Evolutionary conservation across 495 filamentous ascomycete species (phyloP).

Genomic region (Annulohypoxylon moriforme): DNA sequence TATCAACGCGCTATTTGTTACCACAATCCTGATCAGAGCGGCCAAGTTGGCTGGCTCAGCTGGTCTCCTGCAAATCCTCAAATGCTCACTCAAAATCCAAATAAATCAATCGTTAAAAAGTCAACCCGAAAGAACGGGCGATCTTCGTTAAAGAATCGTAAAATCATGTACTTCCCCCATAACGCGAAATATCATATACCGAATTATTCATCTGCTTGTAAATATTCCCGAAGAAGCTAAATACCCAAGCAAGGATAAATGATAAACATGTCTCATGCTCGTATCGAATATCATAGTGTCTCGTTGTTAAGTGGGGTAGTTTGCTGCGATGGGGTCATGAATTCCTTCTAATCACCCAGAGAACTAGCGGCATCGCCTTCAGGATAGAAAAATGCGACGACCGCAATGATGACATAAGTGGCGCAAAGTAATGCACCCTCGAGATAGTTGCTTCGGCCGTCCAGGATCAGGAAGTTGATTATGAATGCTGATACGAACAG

Average conservation of each 20-base stretch:
- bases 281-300: background rate
- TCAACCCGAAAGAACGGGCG: background rate
- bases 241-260: constrained; percentile 11
- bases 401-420: constrained; percentile 82
- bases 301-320: background rate
- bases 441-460: constrained; percentile 88
- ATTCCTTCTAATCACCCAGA: constrained; percentile 41
- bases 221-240: background rate
- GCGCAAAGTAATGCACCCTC: constrained; percentile 86
- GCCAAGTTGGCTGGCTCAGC: constrained; percentile 41
- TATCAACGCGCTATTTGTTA: constrained; percentile 9
- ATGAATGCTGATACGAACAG: constrained; percentile 89
- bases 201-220: background rate
- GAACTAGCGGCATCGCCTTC: constrained; percentile 60
- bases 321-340: background rate
- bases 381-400: constrained; percentile 74
- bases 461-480: constrained; percentile 89
- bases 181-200: background rate
- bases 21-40: constrained; percentile 24
- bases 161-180: background rate
- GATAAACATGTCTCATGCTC: constrained; percentile 8
- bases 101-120: constrained; percentile 14
- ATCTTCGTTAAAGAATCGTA: constrained; percentile 22
- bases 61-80: background rate
- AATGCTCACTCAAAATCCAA: constrained; percentile 16